Conservation (phyloP, 345 rosid genomes). For the Gossypium ekmanianum region DNA sequence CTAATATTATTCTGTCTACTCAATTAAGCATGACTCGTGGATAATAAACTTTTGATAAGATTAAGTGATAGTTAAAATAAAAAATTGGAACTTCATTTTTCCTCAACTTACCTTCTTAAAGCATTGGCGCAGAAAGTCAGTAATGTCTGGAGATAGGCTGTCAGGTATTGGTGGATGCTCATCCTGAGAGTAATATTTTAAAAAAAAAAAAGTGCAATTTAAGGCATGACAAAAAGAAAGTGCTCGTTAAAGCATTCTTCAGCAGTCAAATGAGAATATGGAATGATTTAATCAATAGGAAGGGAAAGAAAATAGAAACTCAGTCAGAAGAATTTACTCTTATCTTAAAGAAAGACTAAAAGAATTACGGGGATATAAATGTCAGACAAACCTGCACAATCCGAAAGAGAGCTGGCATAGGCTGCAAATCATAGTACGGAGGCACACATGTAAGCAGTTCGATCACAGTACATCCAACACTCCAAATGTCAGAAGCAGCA, state of each 20-base stretch:
- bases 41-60: neutral
- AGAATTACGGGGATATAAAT: neutral
- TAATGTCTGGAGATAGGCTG: constrained; percentile 89
- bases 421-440: constrained; percentile 96
- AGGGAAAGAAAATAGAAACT: neutral
- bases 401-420: constrained; percentile 97
- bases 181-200: constrained; percentile 46
- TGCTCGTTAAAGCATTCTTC: neutral
- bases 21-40: constrained; percentile 1
- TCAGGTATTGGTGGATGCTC: constrained; percentile 97
- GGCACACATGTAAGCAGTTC: constrained; percentile 97
- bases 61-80: neutral
- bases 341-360: neutral
- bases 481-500: constrained; percentile 99
- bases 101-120: constrained; percentile 77
- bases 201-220: neutral
- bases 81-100: neutral
- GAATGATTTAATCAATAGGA: constrained; percentile 3
- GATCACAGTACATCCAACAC: constrained; percentile 99
- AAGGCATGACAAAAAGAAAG: neutral
- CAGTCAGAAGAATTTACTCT: constrained; percentile 3
- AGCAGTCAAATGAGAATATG: constrained; percentile 7
- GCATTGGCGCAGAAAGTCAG: constrained; percentile 92
- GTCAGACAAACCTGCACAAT: constrained; percentile 80
- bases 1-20: neutral